phyloP scores from a whole-genome alignment of 2,329 filamentous ascomycete species.

The Colletotrichum sp. region DNA sequence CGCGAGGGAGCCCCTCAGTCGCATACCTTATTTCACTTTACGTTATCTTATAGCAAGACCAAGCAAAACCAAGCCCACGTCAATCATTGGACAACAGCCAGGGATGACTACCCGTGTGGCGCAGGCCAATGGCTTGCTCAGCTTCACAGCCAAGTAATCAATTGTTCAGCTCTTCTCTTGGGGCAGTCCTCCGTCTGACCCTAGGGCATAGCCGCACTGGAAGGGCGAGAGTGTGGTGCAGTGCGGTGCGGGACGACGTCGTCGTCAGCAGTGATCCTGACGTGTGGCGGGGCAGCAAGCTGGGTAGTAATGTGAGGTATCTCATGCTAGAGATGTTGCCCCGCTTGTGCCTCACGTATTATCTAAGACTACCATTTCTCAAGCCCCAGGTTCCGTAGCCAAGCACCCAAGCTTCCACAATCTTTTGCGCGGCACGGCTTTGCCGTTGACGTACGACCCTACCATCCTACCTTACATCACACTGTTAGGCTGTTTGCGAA shows the following conservation, averaged over 20 bases:
- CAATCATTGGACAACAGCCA: neutral
- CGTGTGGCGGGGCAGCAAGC: neutral
- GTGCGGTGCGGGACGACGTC: neutral
- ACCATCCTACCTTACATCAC: neutral
- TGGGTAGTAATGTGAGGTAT: neutral
- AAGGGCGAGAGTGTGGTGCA: neutral
- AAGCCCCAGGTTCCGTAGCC: neutral
- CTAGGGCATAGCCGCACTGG: neutral
- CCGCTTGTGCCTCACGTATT: neutral
- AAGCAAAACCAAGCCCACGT: neutral
- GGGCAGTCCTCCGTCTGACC: neutral
- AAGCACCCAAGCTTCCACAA: conserved; percentile 5
- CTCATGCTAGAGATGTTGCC: neutral
- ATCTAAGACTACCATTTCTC: conserved; percentile 2
- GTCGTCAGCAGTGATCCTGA: conserved; percentile 16
- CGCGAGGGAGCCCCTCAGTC: neutral
- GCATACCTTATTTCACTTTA: neutral
- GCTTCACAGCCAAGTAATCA: neutral
- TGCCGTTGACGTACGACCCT: conserved; percentile 8
- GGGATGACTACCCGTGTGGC: neutral
- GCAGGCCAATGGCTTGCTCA: neutral
- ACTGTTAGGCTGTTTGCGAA: neutral
- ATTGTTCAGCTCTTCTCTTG: neutral
- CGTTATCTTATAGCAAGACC: neutral
- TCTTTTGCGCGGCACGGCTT: conserved; percentile 5